These are phyloP conservation scores for Geotrichum klebahnii DNA, from an alignment of 1,139 yeast species.

Conservation along the genomic window DNA sequence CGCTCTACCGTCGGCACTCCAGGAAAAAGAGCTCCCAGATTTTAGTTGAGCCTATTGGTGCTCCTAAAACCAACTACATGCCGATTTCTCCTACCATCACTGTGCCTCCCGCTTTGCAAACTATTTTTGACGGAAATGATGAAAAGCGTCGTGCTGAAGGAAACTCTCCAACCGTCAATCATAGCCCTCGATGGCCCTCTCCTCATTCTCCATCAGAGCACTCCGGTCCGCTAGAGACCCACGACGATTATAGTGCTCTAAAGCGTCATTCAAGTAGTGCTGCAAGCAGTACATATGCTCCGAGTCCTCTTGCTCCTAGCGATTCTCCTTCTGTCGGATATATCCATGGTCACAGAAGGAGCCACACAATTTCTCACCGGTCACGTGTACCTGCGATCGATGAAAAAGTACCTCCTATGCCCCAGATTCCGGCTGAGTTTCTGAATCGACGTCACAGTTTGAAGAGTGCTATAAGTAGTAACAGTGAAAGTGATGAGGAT, in stretches of 20 bases:
- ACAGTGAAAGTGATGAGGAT: neutral
- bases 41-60: slow-evolving; percentile 36
- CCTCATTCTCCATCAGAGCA: neutral
- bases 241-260: neutral
- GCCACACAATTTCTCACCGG: slow-evolving; percentile 14
- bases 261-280: slow-evolving; percentile 9
- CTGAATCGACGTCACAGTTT: neutral
- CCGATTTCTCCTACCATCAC: slow-evolving; percentile 22
- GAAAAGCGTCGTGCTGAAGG: slow-evolving; percentile 6
- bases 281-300: slow-evolving; percentile 10
- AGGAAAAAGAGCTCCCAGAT: slow-evolving; percentile 39
- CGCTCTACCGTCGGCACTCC: slow-evolving; percentile 35
- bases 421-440: neutral
- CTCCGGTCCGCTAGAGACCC: no score
- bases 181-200: neutral
- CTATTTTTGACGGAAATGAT: slow-evolving; percentile 15
- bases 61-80: slow-evolving; percentile 20
- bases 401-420: slow-evolving; percentile 7
- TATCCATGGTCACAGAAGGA: slow-evolving; percentile 6
- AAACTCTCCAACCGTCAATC: neutral
- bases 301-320: slow-evolving; percentile 1
- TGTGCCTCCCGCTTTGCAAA: slow-evolving; percentile 21
- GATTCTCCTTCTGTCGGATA: neutral
- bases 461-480: neutral
- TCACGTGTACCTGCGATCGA: slow-evolving; percentile 8